Conservation (phyloP, 768 basidiomycete genomes). For the Trametes elegans region DNA sequence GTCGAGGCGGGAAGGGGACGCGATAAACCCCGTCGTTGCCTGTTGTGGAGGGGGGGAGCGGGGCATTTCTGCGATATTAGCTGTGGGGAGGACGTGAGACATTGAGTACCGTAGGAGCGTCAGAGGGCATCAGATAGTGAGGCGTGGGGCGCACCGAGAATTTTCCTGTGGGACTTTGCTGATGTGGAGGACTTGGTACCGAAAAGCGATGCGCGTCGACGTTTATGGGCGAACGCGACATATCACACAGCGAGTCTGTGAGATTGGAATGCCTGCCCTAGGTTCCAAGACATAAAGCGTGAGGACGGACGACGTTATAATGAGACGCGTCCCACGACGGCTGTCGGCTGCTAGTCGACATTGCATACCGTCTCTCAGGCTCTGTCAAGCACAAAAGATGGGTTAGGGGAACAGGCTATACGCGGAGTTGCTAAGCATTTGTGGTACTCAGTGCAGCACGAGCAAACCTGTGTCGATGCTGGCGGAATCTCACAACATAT, state of each 20-base stretch:
- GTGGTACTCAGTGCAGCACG: no score
- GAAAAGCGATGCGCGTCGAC: constrained; percentile 5
- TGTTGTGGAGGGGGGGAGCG: not conserved
- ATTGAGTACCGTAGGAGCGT: not conserved
- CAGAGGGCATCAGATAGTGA: not conserved
- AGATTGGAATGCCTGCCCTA: not conserved
- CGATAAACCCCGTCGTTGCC: not conserved
- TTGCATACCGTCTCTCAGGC: not conserved
- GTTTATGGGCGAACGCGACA: not conserved
- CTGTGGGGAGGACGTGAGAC: not conserved
- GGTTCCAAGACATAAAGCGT: not conserved
- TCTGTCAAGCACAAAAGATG: not conserved
- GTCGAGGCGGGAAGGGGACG: not conserved
- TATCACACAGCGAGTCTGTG: not conserved
- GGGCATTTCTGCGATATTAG: constrained; percentile 13
- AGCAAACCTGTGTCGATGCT: no score
- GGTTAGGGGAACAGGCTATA: not conserved
- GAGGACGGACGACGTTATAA: not conserved
- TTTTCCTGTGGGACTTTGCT: not conserved
- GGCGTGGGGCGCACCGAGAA: constrained; percentile 2
- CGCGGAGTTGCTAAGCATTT: no score
- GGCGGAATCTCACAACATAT: no score
- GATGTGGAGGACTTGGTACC: not conserved
- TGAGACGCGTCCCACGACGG: constrained; percentile 1
- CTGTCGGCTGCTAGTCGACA: not conserved